phyloP scores from a whole-genome alignment of 2,329 filamentous ascomycete species.

The Ophioceras dolichostomum region DNA sequence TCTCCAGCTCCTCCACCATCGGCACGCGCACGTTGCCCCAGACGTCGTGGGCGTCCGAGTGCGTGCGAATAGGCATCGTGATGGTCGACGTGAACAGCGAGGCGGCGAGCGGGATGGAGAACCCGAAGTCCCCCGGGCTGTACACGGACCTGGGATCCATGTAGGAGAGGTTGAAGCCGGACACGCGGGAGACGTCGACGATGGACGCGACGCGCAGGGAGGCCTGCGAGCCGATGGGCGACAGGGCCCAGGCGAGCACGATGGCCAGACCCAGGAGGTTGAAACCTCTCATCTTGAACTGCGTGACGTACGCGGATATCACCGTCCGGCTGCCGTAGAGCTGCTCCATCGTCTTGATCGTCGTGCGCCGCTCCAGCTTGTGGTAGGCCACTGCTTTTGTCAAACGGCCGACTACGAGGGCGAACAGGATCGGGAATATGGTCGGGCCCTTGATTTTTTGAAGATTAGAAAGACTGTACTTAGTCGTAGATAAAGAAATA shows the following conservation, averaged over 20 bases:
- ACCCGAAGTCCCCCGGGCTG: background rate
- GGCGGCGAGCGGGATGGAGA: slow-evolving; percentile 1
- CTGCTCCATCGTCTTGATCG: slow-evolving; percentile 14
- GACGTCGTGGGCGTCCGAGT: slow-evolving; percentile 4
- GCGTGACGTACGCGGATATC: slow-evolving; percentile 12
- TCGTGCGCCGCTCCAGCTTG: slow-evolving; percentile 15
- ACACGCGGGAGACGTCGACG: slow-evolving; percentile 14
- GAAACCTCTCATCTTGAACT: slow-evolving; percentile 12
- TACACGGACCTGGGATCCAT: background rate
- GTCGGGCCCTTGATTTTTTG: slow-evolving; percentile 9
- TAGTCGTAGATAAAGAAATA: no score
- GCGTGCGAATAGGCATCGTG: background rate
- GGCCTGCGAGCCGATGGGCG: slow-evolving; percentile 17
- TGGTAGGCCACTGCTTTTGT: slow-evolving; percentile 13
- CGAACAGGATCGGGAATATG: slow-evolving; percentile 17
- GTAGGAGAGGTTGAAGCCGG: background rate
- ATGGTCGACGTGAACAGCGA: slow-evolving; percentile 3
- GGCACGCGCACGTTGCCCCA: slow-evolving; percentile 7
- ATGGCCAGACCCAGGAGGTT: slow-evolving; percentile 13
- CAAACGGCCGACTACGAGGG: slow-evolving; percentile 13
- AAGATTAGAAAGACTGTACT: no score
- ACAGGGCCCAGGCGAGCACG: slow-evolving; percentile 16
- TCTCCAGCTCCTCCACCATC: slow-evolving; percentile 4
- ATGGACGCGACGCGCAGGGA: slow-evolving; percentile 10
- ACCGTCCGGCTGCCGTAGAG: slow-evolving; percentile 18